Conservation (phyloP, 495 filamentous ascomycete genomes). For the Daldinia vernicosa region DNA sequence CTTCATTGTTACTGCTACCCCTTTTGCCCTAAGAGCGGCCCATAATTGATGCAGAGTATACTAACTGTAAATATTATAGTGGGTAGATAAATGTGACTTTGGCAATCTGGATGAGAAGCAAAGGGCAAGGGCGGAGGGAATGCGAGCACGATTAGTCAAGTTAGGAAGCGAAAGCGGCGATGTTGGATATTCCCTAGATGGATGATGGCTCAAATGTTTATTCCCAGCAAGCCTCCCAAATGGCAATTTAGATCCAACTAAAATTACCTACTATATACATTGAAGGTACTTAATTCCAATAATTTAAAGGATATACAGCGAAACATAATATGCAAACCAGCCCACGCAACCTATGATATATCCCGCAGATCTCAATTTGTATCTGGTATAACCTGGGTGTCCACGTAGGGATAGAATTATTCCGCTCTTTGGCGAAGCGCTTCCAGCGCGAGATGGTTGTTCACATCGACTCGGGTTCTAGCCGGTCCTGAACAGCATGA, state of each 20-base stretch:
- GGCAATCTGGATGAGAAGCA: constrained; percentile 49
- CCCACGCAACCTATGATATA: constrained; percentile 8
- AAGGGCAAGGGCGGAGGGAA: constrained; percentile 60
- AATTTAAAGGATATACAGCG: constrained; percentile 34
- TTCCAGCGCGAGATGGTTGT: background rate
- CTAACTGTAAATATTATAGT: constrained; percentile 49
- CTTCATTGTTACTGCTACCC: background rate
- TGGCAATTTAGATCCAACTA: constrained; percentile 1
- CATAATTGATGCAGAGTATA: background rate
- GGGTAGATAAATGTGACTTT: constrained; percentile 69
- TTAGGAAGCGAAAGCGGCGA: constrained; percentile 67
- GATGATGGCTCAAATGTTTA: constrained; percentile 34
- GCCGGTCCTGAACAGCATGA: constrained; percentile 54
- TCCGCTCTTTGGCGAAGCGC: background rate
- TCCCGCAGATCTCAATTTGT: constrained; percentile 4
- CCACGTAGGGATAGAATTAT: background rate
- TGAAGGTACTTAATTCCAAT: constrained; percentile 21
- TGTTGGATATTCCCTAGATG: constrained; percentile 63
- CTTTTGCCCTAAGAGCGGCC: no score
- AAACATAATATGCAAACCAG: constrained; percentile 28
- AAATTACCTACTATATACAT: constrained; percentile 36
- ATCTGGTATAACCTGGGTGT: constrained; percentile 1
- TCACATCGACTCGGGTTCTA: constrained; percentile 20
- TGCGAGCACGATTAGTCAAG: constrained; percentile 63
- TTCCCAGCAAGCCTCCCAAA: background rate